These are phyloP conservation scores for Neurospora sp. DNA, from an alignment of 495 filamentous ascomycete species.

Conservation along the genomic window DNA sequence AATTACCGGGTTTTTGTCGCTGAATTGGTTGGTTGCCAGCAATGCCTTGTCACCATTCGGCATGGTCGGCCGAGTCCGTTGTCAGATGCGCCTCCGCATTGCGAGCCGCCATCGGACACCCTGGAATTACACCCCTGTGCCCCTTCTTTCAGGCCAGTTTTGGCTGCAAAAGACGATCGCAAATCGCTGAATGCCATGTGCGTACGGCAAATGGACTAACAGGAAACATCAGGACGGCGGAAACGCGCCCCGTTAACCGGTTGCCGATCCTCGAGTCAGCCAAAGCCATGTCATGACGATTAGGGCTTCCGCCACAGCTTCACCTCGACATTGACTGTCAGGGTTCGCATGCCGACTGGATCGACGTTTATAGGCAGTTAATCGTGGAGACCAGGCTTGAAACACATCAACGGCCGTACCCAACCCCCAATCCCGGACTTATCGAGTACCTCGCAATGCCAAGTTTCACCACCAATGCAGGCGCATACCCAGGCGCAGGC, in stretches of 20 bases:
- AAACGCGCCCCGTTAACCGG: not conserved
- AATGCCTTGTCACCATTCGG: not conserved
- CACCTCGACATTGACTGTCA: slow-evolving; percentile 8
- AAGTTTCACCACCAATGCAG: slow-evolving; percentile 4
- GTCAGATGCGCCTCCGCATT: not conserved
- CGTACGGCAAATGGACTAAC: not conserved
- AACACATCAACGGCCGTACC: slow-evolving; percentile 6
- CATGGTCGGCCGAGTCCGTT: not conserved
- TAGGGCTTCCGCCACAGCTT: slow-evolving; percentile 9
- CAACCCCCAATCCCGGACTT: not conserved
- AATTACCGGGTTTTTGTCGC: not conserved
- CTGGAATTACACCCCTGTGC: not conserved
- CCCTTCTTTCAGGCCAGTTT: not conserved
- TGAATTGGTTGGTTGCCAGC: not conserved
- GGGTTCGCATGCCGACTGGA: not conserved
- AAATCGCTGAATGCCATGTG: not conserved
- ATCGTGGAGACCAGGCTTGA: not conserved
- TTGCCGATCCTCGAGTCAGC: not conserved
- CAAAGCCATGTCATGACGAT: not conserved
- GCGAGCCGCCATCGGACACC: not conserved
- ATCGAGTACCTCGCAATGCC: not conserved
- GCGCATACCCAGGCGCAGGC: not conserved
- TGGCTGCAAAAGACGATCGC: not conserved
- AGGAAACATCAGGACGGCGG: not conserved
- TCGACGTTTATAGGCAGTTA: not conserved